Percentiles rank a stretch among this genome's conserved stretches.
phyloP scores from a whole-genome alignment of 257 asterid species.

The Verbascum thapsus region DNA sequence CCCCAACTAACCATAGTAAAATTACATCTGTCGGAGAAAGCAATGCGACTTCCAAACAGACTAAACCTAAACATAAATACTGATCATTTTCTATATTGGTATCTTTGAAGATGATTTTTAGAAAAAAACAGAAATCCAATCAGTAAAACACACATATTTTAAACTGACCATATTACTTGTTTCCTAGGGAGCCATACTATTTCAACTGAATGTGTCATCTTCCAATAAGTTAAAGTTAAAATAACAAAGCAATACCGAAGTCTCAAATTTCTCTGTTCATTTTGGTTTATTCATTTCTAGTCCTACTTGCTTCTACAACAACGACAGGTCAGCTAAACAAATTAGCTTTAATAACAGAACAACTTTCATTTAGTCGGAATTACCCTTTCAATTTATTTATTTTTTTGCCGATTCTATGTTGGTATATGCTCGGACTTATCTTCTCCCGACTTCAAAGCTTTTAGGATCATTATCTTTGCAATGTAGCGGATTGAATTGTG shows the following conservation, averaged over 20 bases:
- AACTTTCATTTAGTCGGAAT: neutral
- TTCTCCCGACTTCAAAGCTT: neutral
- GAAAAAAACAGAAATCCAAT: neutral
- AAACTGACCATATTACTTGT: too few species aligned
- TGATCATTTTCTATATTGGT: neutral
- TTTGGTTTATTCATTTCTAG: neutral
- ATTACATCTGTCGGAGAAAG: too few species aligned
- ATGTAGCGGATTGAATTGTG: neutral
- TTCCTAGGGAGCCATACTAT: conserved; percentile 1
- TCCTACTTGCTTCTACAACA: neutral
- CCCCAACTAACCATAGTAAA: too few species aligned
- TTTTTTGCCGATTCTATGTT: neutral
- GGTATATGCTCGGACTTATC: conserved; percentile 1
- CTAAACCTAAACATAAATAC: neutral
- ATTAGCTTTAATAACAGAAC: conserved; percentile 5
- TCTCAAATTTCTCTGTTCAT: neutral
- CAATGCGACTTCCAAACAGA: too few species aligned
- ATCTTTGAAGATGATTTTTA: neutral
- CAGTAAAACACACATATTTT: neutral
- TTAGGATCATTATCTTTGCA: neutral
- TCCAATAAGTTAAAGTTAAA: conserved; percentile 9
- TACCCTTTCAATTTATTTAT: neutral
- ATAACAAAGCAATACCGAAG: conserved; percentile 10
- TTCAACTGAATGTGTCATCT: neutral
- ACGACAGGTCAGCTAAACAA: conserved; percentile 1